phyloP scores from a whole-genome alignment of 2,329 filamentous ascomycete genomes.

The Lizonia empirigonia region DNA sequence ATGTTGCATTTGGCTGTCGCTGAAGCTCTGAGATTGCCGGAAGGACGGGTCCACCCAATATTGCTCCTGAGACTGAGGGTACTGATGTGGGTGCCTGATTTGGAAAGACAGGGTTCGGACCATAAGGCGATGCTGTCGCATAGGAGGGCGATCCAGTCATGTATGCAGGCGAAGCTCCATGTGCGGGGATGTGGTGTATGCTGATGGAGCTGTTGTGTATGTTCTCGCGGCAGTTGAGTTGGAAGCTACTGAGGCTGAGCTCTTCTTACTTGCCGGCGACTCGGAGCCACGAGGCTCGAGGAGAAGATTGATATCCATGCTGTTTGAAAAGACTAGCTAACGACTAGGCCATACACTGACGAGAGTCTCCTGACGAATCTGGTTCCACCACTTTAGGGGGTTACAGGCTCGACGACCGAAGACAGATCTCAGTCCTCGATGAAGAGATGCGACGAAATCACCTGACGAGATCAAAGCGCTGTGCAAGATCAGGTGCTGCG shows the following conservation, averaged over 20 bases:
- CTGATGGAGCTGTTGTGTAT: conserved; percentile 44
- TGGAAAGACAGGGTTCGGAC: conserved; percentile 34
- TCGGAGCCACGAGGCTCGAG: conserved; percentile 79
- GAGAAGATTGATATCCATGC: conserved; percentile 94
- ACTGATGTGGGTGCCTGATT: conserved; percentile 34
- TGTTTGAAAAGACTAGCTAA: conserved; percentile 59
- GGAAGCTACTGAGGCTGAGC: conserved; percentile 46
- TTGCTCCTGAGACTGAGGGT: conserved; percentile 30
- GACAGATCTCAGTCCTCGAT: not conserved
- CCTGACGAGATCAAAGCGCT: conserved; percentile 1
- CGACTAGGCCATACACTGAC: conserved; percentile 50
- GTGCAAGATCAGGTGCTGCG: not conserved
- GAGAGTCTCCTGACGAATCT: not conserved
- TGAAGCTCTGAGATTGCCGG: conserved; percentile 48
- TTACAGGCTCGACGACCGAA: not conserved
- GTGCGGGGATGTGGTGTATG: conserved; percentile 45
- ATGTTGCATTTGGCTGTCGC: conserved; percentile 48
- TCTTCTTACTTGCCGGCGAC: conserved; percentile 60
- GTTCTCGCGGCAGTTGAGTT: conserved; percentile 48
- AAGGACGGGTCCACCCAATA: conserved; percentile 47
- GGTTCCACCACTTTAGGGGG: not conserved
- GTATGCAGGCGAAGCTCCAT: conserved; percentile 41
- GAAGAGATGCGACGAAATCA: not conserved
- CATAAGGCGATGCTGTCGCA: conserved; percentile 39
- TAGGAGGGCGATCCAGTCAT: conserved; percentile 40